Evolutionary conservation across 345 rosid genomes (phyloP).

Genomic region (Geranium rotundifolium): DNA sequence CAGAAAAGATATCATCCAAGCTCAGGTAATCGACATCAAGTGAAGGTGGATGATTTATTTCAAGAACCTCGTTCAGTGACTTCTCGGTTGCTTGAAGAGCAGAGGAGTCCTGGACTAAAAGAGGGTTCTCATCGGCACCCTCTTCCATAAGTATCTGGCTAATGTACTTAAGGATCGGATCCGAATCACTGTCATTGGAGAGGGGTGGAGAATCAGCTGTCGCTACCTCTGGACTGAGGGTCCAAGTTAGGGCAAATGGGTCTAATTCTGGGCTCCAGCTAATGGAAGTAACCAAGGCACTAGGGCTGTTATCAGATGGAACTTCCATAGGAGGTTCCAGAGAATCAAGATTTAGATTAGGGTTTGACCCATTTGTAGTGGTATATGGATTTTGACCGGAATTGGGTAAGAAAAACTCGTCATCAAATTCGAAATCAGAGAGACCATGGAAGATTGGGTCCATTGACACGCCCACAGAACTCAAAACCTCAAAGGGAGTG

Average conservation of each 20-base stretch:
- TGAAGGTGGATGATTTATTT: conserved; percentile 17
- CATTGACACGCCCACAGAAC: not conserved
- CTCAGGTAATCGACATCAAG: conserved; percentile 10
- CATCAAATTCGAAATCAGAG: conserved; percentile 13
- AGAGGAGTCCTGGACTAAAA: conserved; percentile 36
- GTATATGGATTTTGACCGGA: conserved; percentile 11
- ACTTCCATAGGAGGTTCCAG: conserved; percentile 6
- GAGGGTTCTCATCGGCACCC: conserved; percentile 42
- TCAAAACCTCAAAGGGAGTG: not conserved
- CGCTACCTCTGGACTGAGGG: conserved; percentile 13
- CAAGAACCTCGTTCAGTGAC: conserved; percentile 39
- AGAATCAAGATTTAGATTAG: not conserved
- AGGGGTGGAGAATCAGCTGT: conserved; percentile 24
- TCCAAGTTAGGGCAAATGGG: conserved; percentile 9
- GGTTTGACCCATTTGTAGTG: not conserved
- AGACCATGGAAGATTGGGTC: not conserved
- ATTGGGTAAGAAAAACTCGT: conserved; percentile 11
- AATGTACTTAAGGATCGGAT: conserved; percentile 39
- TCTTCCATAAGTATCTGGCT: conserved; percentile 59
- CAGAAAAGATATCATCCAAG: conserved; percentile 18
- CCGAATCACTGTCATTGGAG: conserved; percentile 37
- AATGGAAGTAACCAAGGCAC: not conserved
- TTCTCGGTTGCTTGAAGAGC: conserved; percentile 52
- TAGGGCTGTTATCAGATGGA: not conserved
- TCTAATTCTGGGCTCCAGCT: conserved; percentile 3